Evolutionary conservation across 176 grass and related monocot species (phyloP).

Genomic region (Calamus simplicifolius): DNA sequence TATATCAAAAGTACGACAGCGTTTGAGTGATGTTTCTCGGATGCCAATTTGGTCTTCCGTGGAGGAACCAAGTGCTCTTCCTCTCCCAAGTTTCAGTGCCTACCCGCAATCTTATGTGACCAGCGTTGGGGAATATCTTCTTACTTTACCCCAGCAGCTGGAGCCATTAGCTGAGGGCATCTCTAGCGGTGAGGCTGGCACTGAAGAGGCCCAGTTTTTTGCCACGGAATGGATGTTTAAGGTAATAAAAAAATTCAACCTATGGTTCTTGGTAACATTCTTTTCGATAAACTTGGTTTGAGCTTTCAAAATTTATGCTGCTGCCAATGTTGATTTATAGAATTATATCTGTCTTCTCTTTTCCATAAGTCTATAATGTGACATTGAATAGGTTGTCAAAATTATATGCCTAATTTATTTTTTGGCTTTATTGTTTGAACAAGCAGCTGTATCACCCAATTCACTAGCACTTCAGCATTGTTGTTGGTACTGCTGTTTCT

Average conservation of each 20-base stretch:
- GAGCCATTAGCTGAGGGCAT: slow-evolving; percentile 88
- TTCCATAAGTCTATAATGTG: too few relatives aligned
- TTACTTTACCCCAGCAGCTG: slow-evolving; percentile 91
- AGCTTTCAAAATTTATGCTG: too few relatives aligned
- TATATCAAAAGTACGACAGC: slow-evolving; percentile 77
- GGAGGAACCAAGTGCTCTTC: slow-evolving; percentile 78
- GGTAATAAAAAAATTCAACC: slow-evolving; percentile 24
- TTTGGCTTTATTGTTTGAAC: too few relatives aligned
- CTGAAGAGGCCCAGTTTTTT: slow-evolving; percentile 94
- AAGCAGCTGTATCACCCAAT: too few relatives aligned
- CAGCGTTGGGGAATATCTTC: slow-evolving; percentile 88
- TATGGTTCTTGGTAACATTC: too few relatives aligned
- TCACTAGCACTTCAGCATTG: too few relatives aligned
- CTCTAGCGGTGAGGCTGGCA: slow-evolving; percentile 54
- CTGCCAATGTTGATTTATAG: too few relatives aligned
- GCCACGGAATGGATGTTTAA: slow-evolving; percentile 98
- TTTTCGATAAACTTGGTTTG: too few relatives aligned
- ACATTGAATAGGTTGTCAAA: too few relatives aligned
- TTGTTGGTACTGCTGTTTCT: background rate
- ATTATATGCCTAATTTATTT: too few relatives aligned
- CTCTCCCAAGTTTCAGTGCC: slow-evolving; percentile 94
- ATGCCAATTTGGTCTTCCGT: slow-evolving; percentile 81
- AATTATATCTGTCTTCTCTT: too few relatives aligned
- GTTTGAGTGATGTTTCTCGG: slow-evolving; percentile 63
- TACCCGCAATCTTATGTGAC: slow-evolving; percentile 93